These are phyloP conservation scores for Picea sitchensis DNA, from an alignment of 75 land plant species.

Conservation along the genomic window DNA sequence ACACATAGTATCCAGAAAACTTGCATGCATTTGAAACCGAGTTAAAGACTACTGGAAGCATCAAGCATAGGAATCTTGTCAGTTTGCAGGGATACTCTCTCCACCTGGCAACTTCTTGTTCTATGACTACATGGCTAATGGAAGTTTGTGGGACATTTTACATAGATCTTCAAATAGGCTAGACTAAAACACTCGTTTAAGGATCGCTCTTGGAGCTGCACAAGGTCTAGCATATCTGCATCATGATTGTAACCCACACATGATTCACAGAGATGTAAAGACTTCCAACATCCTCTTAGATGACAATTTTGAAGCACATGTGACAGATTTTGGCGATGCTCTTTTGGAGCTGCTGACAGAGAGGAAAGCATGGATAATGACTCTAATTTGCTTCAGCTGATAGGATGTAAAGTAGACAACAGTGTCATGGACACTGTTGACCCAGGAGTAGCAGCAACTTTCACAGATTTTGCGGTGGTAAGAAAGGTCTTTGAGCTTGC, in stretches of 20 bases:
- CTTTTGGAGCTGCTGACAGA: constrained; percentile 88
- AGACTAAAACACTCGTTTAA: constrained; percentile 81
- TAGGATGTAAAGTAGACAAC: constrained; percentile 50
- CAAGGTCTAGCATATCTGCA: constrained; percentile 95
- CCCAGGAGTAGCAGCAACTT: constrained; percentile 70
- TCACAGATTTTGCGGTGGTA: constrained; percentile 46
- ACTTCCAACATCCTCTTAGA: constrained; percentile 83
- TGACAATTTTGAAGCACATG: constrained; percentile 83
- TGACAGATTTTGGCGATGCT: constrained; percentile 88
- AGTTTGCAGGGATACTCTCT: constrained; percentile 22
- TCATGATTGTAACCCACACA: constrained; percentile 87
- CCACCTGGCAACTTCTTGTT: constrained; percentile 25
- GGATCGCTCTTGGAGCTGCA: constrained; percentile 88
- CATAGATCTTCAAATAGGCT: constrained; percentile 9
- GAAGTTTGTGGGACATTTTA: constrained; percentile 69
- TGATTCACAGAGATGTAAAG: constrained; percentile 88
- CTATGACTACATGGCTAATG: constrained; percentile 95
- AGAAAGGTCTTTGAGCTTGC: constrained; percentile 76
- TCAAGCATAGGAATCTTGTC: constrained; percentile 87
- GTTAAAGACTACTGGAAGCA: constrained; percentile 75
- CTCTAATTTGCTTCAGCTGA: constrained; percentile 81
- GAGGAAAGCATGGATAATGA: constrained; percentile 89
- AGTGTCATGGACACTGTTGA: constrained; percentile 81
- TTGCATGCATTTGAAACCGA: constrained; percentile 85
- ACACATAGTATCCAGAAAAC: constrained; percentile 72